phyloP scores from a whole-genome alignment of 2,329 filamentous ascomycete genomes.

The Blastomyces parvus region DNA sequence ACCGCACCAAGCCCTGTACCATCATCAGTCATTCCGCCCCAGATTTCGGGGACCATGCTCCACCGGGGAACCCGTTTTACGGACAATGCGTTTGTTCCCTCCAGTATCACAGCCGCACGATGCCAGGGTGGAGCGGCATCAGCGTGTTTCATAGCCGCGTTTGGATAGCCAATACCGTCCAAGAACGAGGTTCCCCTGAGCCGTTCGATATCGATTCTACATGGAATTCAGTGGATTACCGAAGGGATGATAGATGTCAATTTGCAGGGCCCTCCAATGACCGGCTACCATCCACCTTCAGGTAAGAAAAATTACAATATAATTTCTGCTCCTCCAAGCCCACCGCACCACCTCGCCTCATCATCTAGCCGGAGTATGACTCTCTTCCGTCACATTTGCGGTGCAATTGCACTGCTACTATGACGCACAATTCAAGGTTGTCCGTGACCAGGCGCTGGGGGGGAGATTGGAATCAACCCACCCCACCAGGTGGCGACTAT shows the following conservation, averaged over 20 bases:
- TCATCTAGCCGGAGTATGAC: not conserved
- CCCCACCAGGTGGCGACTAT: not conserved
- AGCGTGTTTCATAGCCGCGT: not conserved
- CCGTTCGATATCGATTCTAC: not conserved
- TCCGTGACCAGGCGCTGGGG: not conserved
- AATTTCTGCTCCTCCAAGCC: not conserved
- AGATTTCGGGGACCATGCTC: not conserved
- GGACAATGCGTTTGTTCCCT: not conserved
- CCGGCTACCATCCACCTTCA: not conserved
- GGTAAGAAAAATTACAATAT: not conserved
- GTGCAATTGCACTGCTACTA: not conserved
- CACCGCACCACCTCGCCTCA: not conserved
- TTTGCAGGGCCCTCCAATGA: not conserved
- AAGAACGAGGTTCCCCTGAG: not conserved
- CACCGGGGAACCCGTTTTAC: not conserved
- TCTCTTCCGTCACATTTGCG: not conserved
- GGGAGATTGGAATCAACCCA: not conserved
- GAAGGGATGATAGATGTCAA: not conserved
- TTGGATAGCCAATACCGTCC: not conserved
- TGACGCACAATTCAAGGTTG: not conserved
- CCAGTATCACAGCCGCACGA: not conserved
- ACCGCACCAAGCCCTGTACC: not conserved
- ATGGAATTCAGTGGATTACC: not conserved
- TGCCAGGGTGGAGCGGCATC: not conserved
- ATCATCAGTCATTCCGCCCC: not conserved